phyloP scores from a whole-genome alignment of 83 land plant species.

The Diphasiastrum complanatum region DNA sequence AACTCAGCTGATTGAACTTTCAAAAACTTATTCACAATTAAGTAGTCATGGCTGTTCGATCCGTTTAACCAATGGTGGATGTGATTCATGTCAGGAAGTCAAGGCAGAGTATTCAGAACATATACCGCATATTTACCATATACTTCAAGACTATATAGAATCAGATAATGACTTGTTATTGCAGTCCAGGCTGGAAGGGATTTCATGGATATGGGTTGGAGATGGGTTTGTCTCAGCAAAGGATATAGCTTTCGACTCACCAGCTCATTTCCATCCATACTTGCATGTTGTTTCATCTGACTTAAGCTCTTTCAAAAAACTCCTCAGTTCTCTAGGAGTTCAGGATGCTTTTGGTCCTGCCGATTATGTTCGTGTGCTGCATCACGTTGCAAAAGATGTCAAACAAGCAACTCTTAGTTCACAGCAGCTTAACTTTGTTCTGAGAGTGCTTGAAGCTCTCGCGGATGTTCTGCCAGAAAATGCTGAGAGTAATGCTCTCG shows the following conservation, averaged over 20 bases:
- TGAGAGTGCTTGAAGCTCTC: constrained; percentile 72
- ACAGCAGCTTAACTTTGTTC: constrained; percentile 75
- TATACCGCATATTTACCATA: constrained; percentile 54
- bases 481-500: constrained; percentile 17
- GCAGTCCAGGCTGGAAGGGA: constrained; percentile 51
- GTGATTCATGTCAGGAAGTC: neutral
- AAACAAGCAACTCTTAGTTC: constrained; percentile 47
- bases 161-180: constrained; percentile 43
- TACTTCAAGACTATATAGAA: constrained; percentile 48
- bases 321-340: constrained; percentile 70
- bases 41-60: no score
- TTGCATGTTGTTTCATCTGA: constrained; percentile 79
- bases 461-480: constrained; percentile 45
- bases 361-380: constrained; percentile 61
- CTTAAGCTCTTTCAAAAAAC: constrained; percentile 47
- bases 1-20: constrained; percentile 61
- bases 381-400: constrained; percentile 49
- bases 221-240: constrained; percentile 71
- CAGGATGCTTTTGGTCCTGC: constrained; percentile 45
- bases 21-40: constrained; percentile 38
- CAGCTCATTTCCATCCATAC: constrained; percentile 84
- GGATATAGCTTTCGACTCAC: constrained; percentile 79
- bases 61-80: constrained; percentile 18
- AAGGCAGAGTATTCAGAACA: constrained; percentile 30
- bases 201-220: constrained; percentile 86